Evolutionary conservation across 768 basidiomycete genomes (phyloP), one percentile per base, ranked within the genome.

Genomic region (Russula earlei): DNA sequence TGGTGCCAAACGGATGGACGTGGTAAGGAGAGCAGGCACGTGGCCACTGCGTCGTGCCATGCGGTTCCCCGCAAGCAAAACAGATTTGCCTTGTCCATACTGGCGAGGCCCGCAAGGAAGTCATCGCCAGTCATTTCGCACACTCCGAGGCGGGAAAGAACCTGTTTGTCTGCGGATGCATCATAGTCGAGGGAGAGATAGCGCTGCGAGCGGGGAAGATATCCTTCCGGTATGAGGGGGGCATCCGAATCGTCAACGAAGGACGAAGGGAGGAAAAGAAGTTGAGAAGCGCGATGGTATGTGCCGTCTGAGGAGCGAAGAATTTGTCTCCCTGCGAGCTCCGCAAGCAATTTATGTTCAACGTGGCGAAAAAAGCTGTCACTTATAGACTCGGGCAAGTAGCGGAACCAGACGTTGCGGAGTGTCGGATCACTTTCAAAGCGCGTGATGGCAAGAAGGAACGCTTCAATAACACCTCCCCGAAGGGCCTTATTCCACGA

Each of bases 401-500:
- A 68, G 40, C 62, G 59, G 41, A 66, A 58, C 67, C 67, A 68
- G 12, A 52, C 51, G 37, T 61, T 55, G 37, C 50, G 52, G 11
- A 68, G 60, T 1, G 22, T 38, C 6, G 65, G 60, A 14, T 55
- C 53, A 4, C 38, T 24, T 24, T 45, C 17, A 38, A 68, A 66
- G 12, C 48, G 48, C 1, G 52, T 22, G n/a, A 68, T 43, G 34
- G 67, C 67, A 2, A 55, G 25, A 4, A 64, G 34, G 47, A 68
- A 67, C 4, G 62, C 54, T 3, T 59, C 55, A 5, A 61, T 33
- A 25, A 68, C 54, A 25, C 58, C 56, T 14, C 56, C 44, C 17
- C 61, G 65, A 41, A 68, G 53, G 17, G 43, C 36, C 1, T 36
- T 24, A 40, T 68, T 68, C 67, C 67, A 68, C 15, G 20, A n/a